Conservation (phyloP, 345 rosid genomes). For the Lepidium aucheri region DNA sequence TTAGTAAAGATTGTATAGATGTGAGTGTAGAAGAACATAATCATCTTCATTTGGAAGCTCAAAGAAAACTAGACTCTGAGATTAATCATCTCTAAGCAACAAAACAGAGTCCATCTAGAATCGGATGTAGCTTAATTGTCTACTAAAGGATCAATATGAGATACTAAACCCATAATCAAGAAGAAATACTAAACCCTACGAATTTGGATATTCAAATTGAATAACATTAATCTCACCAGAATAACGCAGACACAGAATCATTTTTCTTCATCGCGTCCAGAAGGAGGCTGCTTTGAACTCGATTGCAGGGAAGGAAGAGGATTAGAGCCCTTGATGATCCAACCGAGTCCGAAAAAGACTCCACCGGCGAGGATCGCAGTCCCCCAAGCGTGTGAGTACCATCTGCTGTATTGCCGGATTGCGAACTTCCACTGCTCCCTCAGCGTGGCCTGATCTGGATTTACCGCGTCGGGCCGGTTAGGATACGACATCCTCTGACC, state of each 20-base stretch:
- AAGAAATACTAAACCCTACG: neutral
- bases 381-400: conserved; percentile 95
- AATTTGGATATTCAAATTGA: neutral
- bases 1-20: neutral
- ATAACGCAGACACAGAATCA: conserved; percentile 1
- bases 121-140: neutral
- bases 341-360: conserved; percentile 78
- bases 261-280: neutral
- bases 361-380: conserved; percentile 79
- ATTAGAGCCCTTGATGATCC: conserved; percentile 79
- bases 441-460: conserved; percentile 65
- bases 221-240: conserved; percentile 1
- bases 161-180: neutral
- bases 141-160: neutral
- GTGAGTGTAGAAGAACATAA: neutral
- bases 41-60: neutral
- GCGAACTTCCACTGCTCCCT: conserved; percentile 89
- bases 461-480: conserved; percentile 55
- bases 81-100: neutral
- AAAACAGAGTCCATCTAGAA: neutral
- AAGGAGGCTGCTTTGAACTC: conserved; percentile 8
- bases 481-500: conserved; percentile 40
- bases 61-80: neutral
- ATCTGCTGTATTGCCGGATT: conserved; percentile 57
- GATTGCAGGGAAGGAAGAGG: conserved; percentile 66